phyloP scores from a whole-genome alignment of 148 eudicot genomes.

The Suaeda aralocaspica region DNA sequence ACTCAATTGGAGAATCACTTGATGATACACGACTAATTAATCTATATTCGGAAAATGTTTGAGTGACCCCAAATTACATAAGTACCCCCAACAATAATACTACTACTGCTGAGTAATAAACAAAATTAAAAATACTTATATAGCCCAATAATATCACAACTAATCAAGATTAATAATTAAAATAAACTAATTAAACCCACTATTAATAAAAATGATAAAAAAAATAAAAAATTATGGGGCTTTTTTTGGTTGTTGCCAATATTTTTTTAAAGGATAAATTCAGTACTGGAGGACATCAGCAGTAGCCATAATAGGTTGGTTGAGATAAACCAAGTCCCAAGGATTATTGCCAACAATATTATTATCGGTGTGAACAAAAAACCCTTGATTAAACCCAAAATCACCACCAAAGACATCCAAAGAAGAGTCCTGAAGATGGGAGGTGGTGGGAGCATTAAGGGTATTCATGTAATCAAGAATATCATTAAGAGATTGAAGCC shows the following conservation, averaged over 20 bases:
- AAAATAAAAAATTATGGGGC: neutral
- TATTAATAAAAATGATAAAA: neutral
- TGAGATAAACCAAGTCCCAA: constrained; percentile 43
- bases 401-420: constrained; percentile 18
- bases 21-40: neutral
- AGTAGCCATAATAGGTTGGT: constrained; percentile 62
- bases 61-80: neutral
- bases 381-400: constrained; percentile 8
- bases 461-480: constrained; percentile 41
- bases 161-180: constrained; percentile 1
- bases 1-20: constrained; percentile 1
- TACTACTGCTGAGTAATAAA: neutral
- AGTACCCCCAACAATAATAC: neutral
- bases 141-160: neutral
- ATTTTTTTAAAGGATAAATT: neutral
- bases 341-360: constrained; percentile 19
- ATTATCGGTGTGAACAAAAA: constrained; percentile 15
- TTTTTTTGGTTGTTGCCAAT: neutral
- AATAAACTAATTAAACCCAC: neutral
- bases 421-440: neutral
- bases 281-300: constrained; percentile 35
- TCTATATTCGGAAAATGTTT: no score
- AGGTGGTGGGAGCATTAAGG: constrained; percentile 4
- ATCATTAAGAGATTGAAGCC: constrained; percentile 54
- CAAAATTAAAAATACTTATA: neutral